Percentiles rank a stretch among this genome's conserved stretches.
Evolutionary conservation across 371 early-diverging fungal species (phyloP).

Genomic region (Mucor circinelloides): DNA sequence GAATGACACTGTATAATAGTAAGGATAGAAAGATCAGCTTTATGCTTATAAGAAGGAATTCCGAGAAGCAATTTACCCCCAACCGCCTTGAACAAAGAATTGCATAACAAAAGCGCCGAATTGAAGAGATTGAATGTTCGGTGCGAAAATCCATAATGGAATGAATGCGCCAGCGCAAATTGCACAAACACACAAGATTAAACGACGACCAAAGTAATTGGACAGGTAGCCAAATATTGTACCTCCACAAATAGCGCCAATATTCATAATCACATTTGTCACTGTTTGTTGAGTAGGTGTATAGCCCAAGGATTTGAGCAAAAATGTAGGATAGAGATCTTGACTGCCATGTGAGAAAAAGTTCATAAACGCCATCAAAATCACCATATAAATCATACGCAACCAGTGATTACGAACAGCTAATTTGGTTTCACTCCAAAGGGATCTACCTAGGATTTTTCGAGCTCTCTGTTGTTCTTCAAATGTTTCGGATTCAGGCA

Average conservation of each 20-base stretch:
- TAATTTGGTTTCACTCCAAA: constrained; percentile 43
- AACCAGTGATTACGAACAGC: constrained; percentile 57
- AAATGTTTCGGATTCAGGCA: constrained; percentile 68
- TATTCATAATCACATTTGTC: constrained; percentile 62
- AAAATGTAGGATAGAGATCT: constrained; percentile 74
- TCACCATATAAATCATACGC: constrained; percentile 61
- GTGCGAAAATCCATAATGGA: constrained; percentile 67
- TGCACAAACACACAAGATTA: constrained; percentile 48
- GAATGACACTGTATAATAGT: constrained; percentile 48
- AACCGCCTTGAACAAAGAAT: constrained; percentile 70
- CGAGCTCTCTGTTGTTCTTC: constrained; percentile 46
- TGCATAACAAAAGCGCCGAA: constrained; percentile 66
- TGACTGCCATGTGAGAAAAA: constrained; percentile 75
- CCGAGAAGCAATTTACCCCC: constrained; percentile 44
- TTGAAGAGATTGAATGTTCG: constrained; percentile 45
- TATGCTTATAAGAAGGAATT: neutral
- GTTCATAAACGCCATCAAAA: constrained; percentile 66
- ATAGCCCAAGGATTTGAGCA: constrained; percentile 58
- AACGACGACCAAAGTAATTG: constrained; percentile 66
- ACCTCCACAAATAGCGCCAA: constrained; percentile 75
- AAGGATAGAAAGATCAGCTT: neutral
- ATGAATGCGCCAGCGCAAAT: constrained; percentile 64
- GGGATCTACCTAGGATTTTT: constrained; percentile 33
- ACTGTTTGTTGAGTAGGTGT: constrained; percentile 54
- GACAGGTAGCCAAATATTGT: constrained; percentile 66